phyloP scores from a whole-genome alignment of 306 rosid genomes.

The Parietaria judaica region DNA sequence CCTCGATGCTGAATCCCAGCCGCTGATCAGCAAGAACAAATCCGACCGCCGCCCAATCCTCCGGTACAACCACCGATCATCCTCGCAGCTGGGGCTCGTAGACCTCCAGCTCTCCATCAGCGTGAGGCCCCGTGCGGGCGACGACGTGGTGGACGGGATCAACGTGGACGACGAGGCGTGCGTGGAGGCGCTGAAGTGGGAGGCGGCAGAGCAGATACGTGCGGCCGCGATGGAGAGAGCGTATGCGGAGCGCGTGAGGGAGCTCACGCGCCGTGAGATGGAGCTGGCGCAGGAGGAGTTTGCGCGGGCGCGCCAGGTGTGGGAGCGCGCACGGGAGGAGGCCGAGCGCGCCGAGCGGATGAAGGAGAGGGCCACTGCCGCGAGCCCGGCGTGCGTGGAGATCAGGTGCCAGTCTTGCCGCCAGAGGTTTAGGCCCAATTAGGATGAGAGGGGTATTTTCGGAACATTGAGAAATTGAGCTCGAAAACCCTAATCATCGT shows the following conservation, averaged over 20 bases:
- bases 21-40: slow-evolving; percentile 20
- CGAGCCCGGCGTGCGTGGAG: slow-evolving; percentile 79
- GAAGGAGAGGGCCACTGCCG: slow-evolving; percentile 56
- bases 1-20: slow-evolving; percentile 11
- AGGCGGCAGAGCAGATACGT: slow-evolving; percentile 92
- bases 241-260: slow-evolving; percentile 84
- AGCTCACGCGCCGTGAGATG: slow-evolving; percentile 80
- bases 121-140: slow-evolving; percentile 32
- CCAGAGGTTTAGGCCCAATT: slow-evolving; percentile 67
- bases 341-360: slow-evolving; percentile 74
- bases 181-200: slow-evolving; percentile 75
- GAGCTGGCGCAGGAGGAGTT: slow-evolving; percentile 93
- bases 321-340: slow-evolving; percentile 92
- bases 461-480: neutral
- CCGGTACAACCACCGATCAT: slow-evolving; percentile 13
- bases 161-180: slow-evolving; percentile 12
- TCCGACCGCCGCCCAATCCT: slow-evolving; percentile 19
- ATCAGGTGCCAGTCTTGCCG: slow-evolving; percentile 96
- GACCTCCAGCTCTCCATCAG: slow-evolving; percentile 87
- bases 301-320: slow-evolving; percentile 74
- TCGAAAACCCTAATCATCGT: neutral
- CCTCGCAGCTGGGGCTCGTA: slow-evolving; percentile 3
- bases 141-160: neutral
- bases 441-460: neutral
- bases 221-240: slow-evolving; percentile 91